phyloP scores from a whole-genome alignment of 129 eudicot genomes.

The Solidago caesia region DNA sequence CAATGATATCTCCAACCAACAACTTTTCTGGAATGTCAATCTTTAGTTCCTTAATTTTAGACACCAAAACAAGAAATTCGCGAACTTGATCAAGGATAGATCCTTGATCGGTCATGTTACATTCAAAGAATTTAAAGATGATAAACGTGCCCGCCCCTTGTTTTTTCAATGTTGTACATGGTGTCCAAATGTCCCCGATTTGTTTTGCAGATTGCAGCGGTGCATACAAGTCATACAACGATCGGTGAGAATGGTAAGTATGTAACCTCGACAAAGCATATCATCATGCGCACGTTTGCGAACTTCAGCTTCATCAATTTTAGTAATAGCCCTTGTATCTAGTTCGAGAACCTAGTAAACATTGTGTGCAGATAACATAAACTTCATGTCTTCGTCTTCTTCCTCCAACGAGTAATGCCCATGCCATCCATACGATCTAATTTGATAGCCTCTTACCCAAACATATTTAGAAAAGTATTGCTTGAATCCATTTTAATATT shows the following conservation, averaged over 20 bases:
- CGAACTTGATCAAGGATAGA: not conserved
- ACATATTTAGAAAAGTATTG: not conserved
- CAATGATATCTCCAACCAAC: not conserved
- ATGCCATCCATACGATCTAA: not conserved
- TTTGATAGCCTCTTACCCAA: not conserved
- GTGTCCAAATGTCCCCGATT: not conserved
- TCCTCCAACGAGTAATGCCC: not conserved
- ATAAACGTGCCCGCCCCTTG: not conserved
- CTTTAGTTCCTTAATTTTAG: not conserved
- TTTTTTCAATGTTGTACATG: not conserved
- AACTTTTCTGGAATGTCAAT: not conserved
- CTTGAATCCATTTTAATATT: not conserved
- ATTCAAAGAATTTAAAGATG: not conserved
- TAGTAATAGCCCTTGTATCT: not conserved
- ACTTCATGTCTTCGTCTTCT: not conserved
- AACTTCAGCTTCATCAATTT: no score
- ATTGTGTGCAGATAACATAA: not conserved
- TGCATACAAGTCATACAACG: not conserved
- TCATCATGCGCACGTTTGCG: not conserved
- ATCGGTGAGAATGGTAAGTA: not conserved
- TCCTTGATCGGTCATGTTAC: not conserved
- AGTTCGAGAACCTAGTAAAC: not conserved
- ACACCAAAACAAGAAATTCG: not conserved
- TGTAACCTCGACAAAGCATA: not conserved
- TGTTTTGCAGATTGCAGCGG: not conserved